Conservation (phyloP, 768 basidiomycete genomes). For the Lactifluus subvellereus region DNA sequence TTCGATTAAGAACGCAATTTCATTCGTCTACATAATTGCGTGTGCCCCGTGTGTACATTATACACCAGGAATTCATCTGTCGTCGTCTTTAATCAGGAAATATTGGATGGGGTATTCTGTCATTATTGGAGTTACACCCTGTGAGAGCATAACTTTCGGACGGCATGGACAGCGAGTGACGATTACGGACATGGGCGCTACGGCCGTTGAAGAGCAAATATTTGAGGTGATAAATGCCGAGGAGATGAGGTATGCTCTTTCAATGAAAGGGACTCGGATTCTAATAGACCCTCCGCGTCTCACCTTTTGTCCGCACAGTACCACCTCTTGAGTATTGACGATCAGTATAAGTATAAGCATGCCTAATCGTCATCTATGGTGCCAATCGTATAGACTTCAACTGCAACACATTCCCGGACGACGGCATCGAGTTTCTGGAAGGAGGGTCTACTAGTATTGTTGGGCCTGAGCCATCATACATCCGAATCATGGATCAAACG, state of each 20-base stretch:
- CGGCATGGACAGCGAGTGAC: conserved; percentile 74
- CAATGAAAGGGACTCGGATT: too few species aligned
- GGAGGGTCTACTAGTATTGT: too few species aligned
- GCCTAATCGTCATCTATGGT: neutral
- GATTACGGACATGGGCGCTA: conserved; percentile 70
- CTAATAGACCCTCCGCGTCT: neutral
- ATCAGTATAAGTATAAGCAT: neutral
- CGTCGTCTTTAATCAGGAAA: conserved; percentile 78
- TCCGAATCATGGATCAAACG: conserved; percentile 84
- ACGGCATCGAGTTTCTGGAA: conserved; percentile 80
- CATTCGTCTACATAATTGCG: too few species aligned
- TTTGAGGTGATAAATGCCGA: conserved; percentile 71
- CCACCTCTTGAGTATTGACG: conserved; percentile 64
- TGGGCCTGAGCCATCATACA: too few species aligned
- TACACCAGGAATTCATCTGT: conserved; percentile 81
- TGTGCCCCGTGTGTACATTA: too few species aligned
- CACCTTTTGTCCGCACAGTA: conserved; percentile 44
- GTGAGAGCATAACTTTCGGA: neutral
- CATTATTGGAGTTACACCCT: neutral
- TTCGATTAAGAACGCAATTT: neutral
- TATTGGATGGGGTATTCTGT: conserved; percentile 77
- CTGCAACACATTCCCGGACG: conserved; percentile 92
- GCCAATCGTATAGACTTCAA: conserved; percentile 61
- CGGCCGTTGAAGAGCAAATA: conserved; percentile 74
- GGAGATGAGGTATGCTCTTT: conserved; percentile 55